A percentile compares a stretch with the other conserved stretches of the same genome.
Evolutionary conservation across 2,329 filamentous ascomycete genomes (phyloP).

Genomic region (Acephala macrosclerotiorum): DNA sequence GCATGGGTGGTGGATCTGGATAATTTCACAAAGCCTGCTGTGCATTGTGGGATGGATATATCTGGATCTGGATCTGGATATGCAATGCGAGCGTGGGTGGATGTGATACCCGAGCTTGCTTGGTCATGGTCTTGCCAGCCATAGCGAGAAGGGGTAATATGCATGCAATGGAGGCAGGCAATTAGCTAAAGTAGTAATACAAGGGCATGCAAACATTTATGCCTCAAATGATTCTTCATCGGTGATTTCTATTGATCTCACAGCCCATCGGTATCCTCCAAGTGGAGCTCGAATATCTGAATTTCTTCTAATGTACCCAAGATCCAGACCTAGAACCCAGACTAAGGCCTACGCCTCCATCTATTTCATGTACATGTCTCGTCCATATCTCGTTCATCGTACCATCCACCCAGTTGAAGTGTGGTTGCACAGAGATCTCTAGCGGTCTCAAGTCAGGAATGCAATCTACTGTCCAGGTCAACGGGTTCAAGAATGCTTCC

Average conservation of each 20-base stretch:
- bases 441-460: too few species aligned
- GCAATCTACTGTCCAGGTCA: too few species aligned
- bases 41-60: neutral
- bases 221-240: neutral
- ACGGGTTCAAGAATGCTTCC: neutral
- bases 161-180: neutral
- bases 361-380: too few species aligned
- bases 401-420: too few species aligned
- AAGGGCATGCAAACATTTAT: slow-evolving; percentile 8
- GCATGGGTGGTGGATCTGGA: neutral
- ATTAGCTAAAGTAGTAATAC: slow-evolving; percentile 1
- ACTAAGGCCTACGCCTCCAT: too few species aligned
- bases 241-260: neutral
- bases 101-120: slow-evolving; percentile 2
- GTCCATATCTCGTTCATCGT: too few species aligned
- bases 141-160: neutral
- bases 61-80: slow-evolving; percentile 2
- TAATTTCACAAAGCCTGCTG: neutral
- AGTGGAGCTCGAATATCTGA: neutral
- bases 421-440: too few species aligned
- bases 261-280: neutral
- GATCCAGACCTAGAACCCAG: neutral
- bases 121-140: neutral
- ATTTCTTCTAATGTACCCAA: too few species aligned
- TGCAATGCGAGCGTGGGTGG: neutral